Evolutionary conservation across 345 rosid species (phyloP).

Genomic region (thale cress (Arabidopsis thaliana)): TAIR10.1 NC_003074.8:6584501-6585000

Average conservation of each 20-base stretch:
- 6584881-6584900: slow-evolving; percentile 4
- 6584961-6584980: slow-evolving; percentile 73
- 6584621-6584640: slow-evolving; percentile 55
- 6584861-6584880: too few species aligned
- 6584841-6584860: too few species aligned
- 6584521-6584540: slow-evolving; percentile 79
- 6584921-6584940: slow-evolving; percentile 7
- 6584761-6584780: neutral
- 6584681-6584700: slow-evolving; percentile 60
- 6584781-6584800: too few species aligned
- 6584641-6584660: slow-evolving; percentile 53
- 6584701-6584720: slow-evolving; percentile 51
- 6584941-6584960: slow-evolving; percentile 25
- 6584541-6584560: slow-evolving; percentile 72
- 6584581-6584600: slow-evolving; percentile 66
- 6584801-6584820: too few species aligned
- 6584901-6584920: slow-evolving; percentile 11
- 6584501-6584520: slow-evolving; percentile 65
- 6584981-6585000: slow-evolving; percentile 71
- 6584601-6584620: slow-evolving; percentile 57
- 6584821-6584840: too few species aligned
- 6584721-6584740: slow-evolving; percentile 55
- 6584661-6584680: slow-evolving; percentile 56
- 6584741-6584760: slow-evolving; percentile 11
- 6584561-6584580: slow-evolving; percentile 69